A percentile compares a stretch with the other conserved stretches of the same genome.
phyloP scores from a whole-genome alignment of 148 eudicot species.

The Camellia granthamiana region DNA sequence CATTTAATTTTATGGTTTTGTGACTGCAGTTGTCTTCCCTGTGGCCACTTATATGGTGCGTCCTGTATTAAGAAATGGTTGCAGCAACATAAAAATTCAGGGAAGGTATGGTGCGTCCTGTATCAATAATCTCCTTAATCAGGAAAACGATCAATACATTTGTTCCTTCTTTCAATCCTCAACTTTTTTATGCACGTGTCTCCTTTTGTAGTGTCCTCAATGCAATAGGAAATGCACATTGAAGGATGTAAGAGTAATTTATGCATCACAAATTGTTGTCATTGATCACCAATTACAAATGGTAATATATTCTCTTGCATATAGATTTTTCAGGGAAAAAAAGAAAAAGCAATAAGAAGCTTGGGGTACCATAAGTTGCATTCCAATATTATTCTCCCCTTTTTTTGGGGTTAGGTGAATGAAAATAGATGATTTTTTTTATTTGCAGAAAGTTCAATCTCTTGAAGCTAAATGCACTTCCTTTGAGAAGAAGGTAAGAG shows the following conservation, averaged over 20 bases:
- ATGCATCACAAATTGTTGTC: conserved; percentile 69
- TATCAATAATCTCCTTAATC: background rate
- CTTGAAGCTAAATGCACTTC: conserved; percentile 75
- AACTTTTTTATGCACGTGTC: background rate
- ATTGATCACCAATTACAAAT: conserved; percentile 66
- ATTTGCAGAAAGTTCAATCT: conserved; percentile 57
- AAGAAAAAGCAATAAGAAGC: background rate
- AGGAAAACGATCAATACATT: background rate
- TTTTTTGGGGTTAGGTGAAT: background rate
- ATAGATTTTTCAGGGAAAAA: background rate
- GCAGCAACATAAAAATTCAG: conserved; percentile 44
- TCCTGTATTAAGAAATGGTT: conserved; percentile 88
- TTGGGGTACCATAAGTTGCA: background rate
- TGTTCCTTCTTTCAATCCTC: conserved; percentile 9
- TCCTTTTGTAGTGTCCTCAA: conserved; percentile 72
- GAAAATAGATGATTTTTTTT: background rate
- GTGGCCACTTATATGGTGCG: conserved; percentile 86
- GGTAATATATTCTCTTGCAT: conserved; percentile 37
- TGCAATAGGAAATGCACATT: conserved; percentile 70
- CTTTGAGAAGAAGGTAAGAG: conserved; percentile 64
- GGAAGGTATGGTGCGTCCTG: conserved; percentile 47
- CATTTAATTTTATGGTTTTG: conserved; percentile 9
- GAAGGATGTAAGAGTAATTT: conserved; percentile 77
- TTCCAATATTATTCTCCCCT: background rate
- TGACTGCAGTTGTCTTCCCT: conserved; percentile 73